Evolutionary conservation across 352 stramenopile genomes (phyloP), one percentile per base, ranked within the genome.

Genomic region (Globisporangium apiculatum): DNA sequence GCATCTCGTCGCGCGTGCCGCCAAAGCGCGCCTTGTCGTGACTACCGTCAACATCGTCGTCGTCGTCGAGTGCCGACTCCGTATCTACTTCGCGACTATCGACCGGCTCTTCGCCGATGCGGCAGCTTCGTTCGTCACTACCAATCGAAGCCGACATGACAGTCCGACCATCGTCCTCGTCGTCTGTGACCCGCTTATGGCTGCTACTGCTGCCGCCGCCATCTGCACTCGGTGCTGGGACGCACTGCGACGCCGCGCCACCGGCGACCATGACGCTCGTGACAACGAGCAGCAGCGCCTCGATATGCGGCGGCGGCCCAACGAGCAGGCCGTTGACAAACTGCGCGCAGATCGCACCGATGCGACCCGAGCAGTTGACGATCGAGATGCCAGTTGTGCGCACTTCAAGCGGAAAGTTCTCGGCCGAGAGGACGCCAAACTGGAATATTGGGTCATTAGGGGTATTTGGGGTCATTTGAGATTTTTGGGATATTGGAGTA

Each of bases 301-400:
- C 72, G 5, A 96, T 68, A 55, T 94, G 86, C 40, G 87, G 72
- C 15, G 81, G 76, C 15, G 80, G 76, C 3, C 78, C 80, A 57
- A 96, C 85, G 36, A 97, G 75, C 48, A 83, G 90, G 2, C 86
- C 88, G 51, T 96, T 95, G 18, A 95, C 86, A 57, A 97, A 96
- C 67, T 98, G 92, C 8, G 89, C 83, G 45, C 86, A 65, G 66
- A 98, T 96, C 8, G 89, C 89, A 49, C 89, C 92, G 50, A 97
- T 65, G 24, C 89, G 75, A 8, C 90, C 92, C 2, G 75, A 86
- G 43, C 87, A 89, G 56, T 92, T 96, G 42, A 96, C 93, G 9
- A 97, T 48, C 35, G 89, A 87, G 65, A 97, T 94, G 3, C 87
- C 92, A 1, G 87, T 96, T 48, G 86, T 94, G 62, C 92, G 75